Evolutionary conservation across 1,139 yeast genomes (phyloP).

Genomic region (Barnettozyma hawaiiensis): DNA sequence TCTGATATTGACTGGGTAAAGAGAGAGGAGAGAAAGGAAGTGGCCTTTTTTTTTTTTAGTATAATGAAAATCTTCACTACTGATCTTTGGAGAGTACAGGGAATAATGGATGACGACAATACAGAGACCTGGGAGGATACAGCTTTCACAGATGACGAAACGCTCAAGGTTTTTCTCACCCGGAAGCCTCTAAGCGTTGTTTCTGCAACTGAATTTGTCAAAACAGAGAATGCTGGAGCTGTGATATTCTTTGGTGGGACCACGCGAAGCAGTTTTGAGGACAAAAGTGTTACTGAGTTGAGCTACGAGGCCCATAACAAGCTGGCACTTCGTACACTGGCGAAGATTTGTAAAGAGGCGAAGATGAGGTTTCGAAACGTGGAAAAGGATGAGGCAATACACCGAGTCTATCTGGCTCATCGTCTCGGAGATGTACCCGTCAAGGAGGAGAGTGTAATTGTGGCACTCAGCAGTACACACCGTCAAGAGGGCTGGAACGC

Average conservation of each 20-base stretch:
- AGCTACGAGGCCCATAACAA: conserved; percentile 40
- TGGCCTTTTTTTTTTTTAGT: background rate
- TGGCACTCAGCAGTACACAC: conserved; percentile 41
- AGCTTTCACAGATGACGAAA: background rate
- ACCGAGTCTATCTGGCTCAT: conserved; percentile 37
- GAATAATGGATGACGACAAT: background rate
- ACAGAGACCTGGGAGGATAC: conserved; percentile 6
- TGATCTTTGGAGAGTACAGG: no score
- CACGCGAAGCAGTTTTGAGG: conserved; percentile 39
- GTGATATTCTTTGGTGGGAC: conserved; percentile 43
- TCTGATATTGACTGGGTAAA: no score
- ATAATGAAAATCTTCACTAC: background rate
- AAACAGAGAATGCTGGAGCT: conserved; percentile 38
- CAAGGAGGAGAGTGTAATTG: conserved; percentile 38
- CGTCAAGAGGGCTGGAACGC: conserved; percentile 44
- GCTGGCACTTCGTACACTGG: conserved; percentile 34
- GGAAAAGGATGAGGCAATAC: conserved; percentile 20
- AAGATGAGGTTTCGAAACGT: conserved; percentile 21
- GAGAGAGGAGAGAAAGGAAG: no score
- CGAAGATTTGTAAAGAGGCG: conserved; percentile 31
- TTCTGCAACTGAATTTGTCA: conserved; percentile 28
- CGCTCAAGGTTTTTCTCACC: conserved; percentile 23
- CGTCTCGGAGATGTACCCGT: conserved; percentile 44
- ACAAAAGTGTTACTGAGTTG: conserved; percentile 33
- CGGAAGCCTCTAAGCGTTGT: conserved; percentile 14